Evolutionary conservation across 2,329 filamentous ascomycete genomes (phyloP).

Genomic region (Lachnellula cervina): DNA sequence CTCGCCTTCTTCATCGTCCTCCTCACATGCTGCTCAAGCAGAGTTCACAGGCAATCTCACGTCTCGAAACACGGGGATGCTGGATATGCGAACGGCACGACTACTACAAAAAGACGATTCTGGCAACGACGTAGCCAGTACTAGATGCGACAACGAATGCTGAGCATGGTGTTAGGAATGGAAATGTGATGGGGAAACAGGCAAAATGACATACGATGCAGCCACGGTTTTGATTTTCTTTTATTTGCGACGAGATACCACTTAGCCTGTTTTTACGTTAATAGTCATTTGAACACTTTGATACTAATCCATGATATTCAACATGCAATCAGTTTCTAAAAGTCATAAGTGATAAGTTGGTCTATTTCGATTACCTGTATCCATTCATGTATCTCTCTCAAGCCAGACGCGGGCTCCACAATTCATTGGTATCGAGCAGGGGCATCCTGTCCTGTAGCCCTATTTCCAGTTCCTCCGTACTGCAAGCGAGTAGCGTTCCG

Average conservation of each 20-base stretch:
- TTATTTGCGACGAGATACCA: not conserved
- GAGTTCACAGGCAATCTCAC: constrained; percentile 15
- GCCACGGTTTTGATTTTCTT: not conserved
- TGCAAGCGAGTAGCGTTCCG: no score
- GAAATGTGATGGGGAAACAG: not conserved
- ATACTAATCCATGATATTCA: not conserved
- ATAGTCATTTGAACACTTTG: not conserved
- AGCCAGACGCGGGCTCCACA: no score
- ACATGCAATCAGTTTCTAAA: not conserved
- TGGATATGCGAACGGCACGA: constrained; percentile 16
- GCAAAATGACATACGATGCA: not conserved
- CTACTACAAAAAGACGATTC: constrained; percentile 11
- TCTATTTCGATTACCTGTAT: no score
- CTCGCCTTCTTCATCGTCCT: constrained; percentile 54
- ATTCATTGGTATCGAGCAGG: no score
- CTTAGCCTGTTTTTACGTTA: not conserved
- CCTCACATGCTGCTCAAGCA: constrained; percentile 54
- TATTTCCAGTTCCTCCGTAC: no score
- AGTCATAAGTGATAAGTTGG: not conserved
- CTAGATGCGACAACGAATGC: not conserved
- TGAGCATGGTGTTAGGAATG: no score
- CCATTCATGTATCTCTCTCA: no score
- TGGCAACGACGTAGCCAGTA: constrained; percentile 17
- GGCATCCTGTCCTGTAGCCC: no score
- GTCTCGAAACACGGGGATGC: constrained; percentile 8